Evolutionary conservation across 1,139 yeast species (phyloP).

Genomic region (Candida sp.): DNA sequence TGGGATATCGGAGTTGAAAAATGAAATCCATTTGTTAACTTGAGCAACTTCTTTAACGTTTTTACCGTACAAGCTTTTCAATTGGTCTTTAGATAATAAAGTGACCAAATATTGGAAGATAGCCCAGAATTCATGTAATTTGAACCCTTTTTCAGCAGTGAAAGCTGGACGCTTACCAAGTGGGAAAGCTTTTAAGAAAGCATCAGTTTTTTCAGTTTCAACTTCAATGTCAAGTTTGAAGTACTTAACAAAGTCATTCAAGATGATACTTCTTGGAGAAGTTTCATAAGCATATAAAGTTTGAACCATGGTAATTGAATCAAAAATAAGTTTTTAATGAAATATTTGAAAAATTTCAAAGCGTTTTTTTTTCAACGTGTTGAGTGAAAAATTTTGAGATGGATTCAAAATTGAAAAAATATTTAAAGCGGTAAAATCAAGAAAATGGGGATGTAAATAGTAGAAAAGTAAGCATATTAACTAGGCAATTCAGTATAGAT

Average conservation of each 20-base stretch:
- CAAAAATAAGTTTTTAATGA: neutral
- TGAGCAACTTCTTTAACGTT: slow-evolving; percentile 65
- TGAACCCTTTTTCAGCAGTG: slow-evolving; percentile 75
- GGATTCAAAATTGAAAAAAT: neutral
- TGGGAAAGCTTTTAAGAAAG: slow-evolving; percentile 59
- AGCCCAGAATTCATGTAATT: slow-evolving; percentile 78
- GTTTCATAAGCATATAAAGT: slow-evolving; percentile 49
- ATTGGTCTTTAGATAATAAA: slow-evolving; percentile 29
- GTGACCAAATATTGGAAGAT: slow-evolving; percentile 43
- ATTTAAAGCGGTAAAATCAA: neutral
- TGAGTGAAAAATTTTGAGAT: neutral
- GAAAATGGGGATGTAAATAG: neutral
- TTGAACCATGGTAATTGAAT: slow-evolving; percentile 46
- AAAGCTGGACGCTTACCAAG: slow-evolving; percentile 74
- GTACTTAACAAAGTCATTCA: slow-evolving; percentile 43
- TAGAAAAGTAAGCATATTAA: too few relatives aligned
- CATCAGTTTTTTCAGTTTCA: slow-evolving; percentile 34
- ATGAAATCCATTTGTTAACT: slow-evolving; percentile 80
- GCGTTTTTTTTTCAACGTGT: neutral
- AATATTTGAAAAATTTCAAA: neutral
- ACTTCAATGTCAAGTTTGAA: slow-evolving; percentile 66
- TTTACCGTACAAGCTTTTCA: slow-evolving; percentile 51
- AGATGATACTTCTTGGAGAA: slow-evolving; percentile 52
- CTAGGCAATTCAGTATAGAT: too few relatives aligned
- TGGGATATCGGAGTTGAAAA: slow-evolving; percentile 70